phyloP scores from a whole-genome alignment of 2,329 filamentous ascomycete genomes.

The Colletotrichum australisinense region DNA sequence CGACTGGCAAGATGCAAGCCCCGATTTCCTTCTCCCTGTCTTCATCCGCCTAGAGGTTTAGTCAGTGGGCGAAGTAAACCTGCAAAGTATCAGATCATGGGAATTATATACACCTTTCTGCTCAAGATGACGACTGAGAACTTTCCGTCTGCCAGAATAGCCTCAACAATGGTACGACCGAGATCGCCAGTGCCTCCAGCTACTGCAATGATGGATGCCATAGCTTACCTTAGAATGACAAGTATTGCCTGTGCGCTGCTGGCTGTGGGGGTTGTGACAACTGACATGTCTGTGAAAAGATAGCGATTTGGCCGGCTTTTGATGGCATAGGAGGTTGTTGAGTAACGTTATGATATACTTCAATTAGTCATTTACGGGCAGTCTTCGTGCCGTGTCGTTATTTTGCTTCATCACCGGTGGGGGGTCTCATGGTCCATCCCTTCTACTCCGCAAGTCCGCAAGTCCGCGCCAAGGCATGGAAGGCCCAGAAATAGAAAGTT shows the following conservation, averaged over 20 bases:
- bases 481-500: too few species aligned
- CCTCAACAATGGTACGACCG: constrained; percentile 58
- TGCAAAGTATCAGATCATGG: constrained; percentile 40
- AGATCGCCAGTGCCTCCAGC: constrained; percentile 57
- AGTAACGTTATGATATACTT: not conserved
- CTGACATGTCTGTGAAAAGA: not conserved
- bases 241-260: not conserved
- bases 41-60: constrained; percentile 16
- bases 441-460: too few species aligned
- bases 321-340: not conserved
- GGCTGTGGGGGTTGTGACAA: not conserved
- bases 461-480: not conserved
- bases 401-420: not conserved
- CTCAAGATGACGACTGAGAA: constrained; percentile 53
- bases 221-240: not conserved
- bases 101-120: constrained; percentile 15
- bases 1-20: constrained; percentile 38
- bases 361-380: not conserved
- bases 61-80: constrained; percentile 40
- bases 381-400: not conserved
- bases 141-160: constrained; percentile 45
- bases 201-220: constrained; percentile 48
- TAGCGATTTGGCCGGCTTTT: not conserved
- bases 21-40: constrained; percentile 37
- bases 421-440: not conserved